A percentile compares a stretch with the other conserved stretches of the same genome.
phyloP scores from a whole-genome alignment of 176 grass and related monocot species.

The Aegilops tauschii region DNA sequence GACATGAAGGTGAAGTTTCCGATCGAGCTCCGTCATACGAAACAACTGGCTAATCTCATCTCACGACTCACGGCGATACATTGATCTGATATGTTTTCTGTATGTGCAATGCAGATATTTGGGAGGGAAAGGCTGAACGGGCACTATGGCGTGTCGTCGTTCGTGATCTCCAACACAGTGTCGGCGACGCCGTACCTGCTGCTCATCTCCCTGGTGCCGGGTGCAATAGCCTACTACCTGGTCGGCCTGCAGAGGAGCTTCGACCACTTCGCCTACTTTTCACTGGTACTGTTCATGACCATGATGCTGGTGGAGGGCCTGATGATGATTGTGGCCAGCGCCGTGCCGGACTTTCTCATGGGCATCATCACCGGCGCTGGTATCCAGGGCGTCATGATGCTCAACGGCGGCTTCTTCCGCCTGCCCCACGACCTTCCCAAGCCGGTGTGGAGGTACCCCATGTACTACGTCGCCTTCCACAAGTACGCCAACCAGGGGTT shows the following conservation, averaged over 20 bases:
- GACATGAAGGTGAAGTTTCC: conserved; percentile 76
- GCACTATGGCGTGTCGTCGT: conserved; percentile 42
- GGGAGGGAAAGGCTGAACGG: conserved; percentile 51
- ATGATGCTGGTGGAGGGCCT: conserved; percentile 49
- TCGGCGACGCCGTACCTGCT: conserved; percentile 49
- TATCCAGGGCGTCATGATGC: conserved; percentile 54
- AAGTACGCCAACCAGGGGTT: conserved; percentile 52
- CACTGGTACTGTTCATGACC: conserved; percentile 30
- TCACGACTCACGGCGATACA: background rate
- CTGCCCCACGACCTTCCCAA: conserved; percentile 45
- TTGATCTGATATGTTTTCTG: too few relatives aligned
- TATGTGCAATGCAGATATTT: conserved; percentile 30
- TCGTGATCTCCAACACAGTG: conserved; percentile 48
- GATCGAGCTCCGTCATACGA: background rate
- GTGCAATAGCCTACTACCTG: conserved; percentile 53
- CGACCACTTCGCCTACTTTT: conserved; percentile 50
- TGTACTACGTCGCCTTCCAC: conserved; percentile 58
- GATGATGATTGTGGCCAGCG: conserved; percentile 55
- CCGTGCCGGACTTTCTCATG: conserved; percentile 61
- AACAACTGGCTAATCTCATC: background rate
- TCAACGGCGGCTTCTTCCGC: conserved; percentile 55
- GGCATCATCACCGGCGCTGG: conserved; percentile 62
- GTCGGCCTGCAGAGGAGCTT: conserved; percentile 14
- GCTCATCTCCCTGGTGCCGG: conserved; percentile 37
- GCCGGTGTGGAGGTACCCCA: conserved; percentile 53